Evolutionary conservation across 768 basidiomycete genomes (phyloP), one percentile per base, ranked within the genome.

Genomic region (Leccinellum albellum): DNA sequence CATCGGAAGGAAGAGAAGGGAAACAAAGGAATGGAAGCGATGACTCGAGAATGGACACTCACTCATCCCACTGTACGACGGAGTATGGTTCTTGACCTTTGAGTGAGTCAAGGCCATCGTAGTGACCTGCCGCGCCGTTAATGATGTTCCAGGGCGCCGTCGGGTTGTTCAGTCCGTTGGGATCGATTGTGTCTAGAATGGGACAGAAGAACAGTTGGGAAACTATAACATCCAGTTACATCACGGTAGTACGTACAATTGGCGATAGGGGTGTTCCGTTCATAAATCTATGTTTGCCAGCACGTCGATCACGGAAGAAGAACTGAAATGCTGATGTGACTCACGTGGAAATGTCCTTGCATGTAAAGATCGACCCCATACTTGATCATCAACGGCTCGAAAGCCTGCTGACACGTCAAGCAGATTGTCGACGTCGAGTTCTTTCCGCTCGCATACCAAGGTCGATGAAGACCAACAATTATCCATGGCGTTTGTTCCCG

Each of bases 341-440:
- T 32, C 45, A 69, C 65, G 35, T 69, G 67, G 7, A 64, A 9
- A 21, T 69, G 68, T 42, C 68, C 68, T 28, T 70, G 66, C 68
- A 69, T 64, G 51, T 69, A 70, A 17, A 66, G 55, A 31, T 67
- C 66, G 24, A 70, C 66, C 32, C 62, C 68, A n/a, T 70, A 70
- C 59, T 69, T 70, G 47, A 70, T n/a, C 60, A 70, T 68, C 59
- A 69, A 28, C 24, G 68, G 68, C 46, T 69, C 68, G 40, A 69
- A 69, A 10, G 68, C 68, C 23, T 68, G 33, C 31, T 66, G 68
- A 44, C 68, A 69, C 0, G 49, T 5, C 57, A 54, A 20, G 54
- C 68, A 69, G 10, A 54, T 47, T 3, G 53, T 13, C 3, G 15
- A 15, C 6, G 62, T 62, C 32, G 5, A 1, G 35, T 60, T 64